A percentile compares a stretch with the other conserved stretches of the same genome.
These are phyloP conservation scores for Calocybe gambosa DNA, from an alignment of 1,284 basidiomycete genomes.

Conservation along the genomic window DNA sequence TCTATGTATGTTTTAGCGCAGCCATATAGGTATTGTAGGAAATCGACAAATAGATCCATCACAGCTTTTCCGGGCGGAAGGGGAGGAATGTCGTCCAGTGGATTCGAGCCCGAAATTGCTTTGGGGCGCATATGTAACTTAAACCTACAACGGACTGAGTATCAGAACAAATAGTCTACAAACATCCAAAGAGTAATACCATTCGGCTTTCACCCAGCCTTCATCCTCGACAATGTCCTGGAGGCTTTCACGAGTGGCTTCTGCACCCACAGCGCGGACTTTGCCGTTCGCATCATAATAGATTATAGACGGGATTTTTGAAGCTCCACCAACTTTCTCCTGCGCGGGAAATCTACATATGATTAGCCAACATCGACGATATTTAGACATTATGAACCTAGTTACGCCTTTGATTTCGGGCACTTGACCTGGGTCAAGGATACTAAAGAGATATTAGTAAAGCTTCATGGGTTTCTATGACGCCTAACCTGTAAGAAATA, in stretches of 20 bases:
- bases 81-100: conserved; percentile 25
- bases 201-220: conserved; percentile 22
- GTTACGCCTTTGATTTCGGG: conserved; percentile 18
- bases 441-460: conserved; percentile 6
- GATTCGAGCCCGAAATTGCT: conserved; percentile 2
- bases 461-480: too few species aligned
- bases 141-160: conserved; percentile 18
- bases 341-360: conserved; percentile 19
- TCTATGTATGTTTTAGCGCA: conserved; percentile 43
- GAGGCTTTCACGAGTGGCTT: conserved; percentile 17
- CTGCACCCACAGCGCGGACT: conserved; percentile 23
- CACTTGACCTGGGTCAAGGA: conserved; percentile 18
- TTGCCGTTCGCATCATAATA: conserved; percentile 22
- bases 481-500: conserved; percentile 16
- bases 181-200: conserved; percentile 12
- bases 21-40: conserved; percentile 41
- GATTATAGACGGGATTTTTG: conserved; percentile 23
- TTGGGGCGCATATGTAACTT: conserved; percentile 24
- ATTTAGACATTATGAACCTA: conserved; percentile 5
- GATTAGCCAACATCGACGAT: neutral
- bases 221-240: conserved; percentile 18
- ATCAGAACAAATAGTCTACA: neutral
- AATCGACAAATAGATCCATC: conserved; percentile 42
- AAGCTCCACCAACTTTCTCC: conserved; percentile 18
- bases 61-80: conserved; percentile 37